A percentile compares a stretch with the other conserved stretches of the same genome.
phyloP scores from a whole-genome alignment of 164 flowering plant genomes.

The Berberis vulgaris region DNA sequence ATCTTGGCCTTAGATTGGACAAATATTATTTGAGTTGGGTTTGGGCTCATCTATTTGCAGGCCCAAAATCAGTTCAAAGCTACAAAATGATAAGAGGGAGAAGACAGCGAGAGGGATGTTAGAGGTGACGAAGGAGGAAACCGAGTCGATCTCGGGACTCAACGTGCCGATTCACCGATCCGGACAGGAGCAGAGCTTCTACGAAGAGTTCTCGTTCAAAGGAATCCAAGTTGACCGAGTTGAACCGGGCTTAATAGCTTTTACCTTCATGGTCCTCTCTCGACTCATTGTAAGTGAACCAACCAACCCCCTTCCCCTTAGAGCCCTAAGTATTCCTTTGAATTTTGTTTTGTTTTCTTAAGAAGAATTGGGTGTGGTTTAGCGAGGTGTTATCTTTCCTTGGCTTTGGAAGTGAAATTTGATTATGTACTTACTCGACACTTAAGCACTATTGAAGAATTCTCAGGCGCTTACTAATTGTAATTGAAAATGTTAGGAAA shows the following conservation, averaged over 20 bases:
- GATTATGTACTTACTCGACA: too few species aligned
- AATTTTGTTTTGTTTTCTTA: too few species aligned
- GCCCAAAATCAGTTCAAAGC: not conserved
- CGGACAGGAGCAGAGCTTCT: conserved; percentile 38
- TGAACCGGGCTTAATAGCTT: conserved; percentile 49
- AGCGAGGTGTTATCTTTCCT: too few species aligned
- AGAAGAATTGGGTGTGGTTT: too few species aligned
- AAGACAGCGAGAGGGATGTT: conserved; percentile 12
- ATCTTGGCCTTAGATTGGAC: not conserved
- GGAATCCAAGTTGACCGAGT: conserved; percentile 67
- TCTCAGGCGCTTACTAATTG: too few species aligned
- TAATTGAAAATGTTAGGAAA: too few species aligned
- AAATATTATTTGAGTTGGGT: too few species aligned
- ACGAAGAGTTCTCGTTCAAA: conserved; percentile 38
- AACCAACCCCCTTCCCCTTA: too few species aligned
- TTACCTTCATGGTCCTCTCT: conserved; percentile 68
- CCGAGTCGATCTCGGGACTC: conserved; percentile 32
- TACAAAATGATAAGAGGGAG: not conserved
- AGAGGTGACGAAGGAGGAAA: conserved; percentile 24
- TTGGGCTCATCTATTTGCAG: not conserved
- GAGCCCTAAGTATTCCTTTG: too few species aligned
- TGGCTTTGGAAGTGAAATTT: too few species aligned
- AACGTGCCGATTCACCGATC: conserved; percentile 22
- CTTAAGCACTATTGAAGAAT: too few species aligned
- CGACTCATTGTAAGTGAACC: conserved; percentile 58